phyloP scores from a whole-genome alignment of 441 rosid genomes.

The Populus hybrid region DNA sequence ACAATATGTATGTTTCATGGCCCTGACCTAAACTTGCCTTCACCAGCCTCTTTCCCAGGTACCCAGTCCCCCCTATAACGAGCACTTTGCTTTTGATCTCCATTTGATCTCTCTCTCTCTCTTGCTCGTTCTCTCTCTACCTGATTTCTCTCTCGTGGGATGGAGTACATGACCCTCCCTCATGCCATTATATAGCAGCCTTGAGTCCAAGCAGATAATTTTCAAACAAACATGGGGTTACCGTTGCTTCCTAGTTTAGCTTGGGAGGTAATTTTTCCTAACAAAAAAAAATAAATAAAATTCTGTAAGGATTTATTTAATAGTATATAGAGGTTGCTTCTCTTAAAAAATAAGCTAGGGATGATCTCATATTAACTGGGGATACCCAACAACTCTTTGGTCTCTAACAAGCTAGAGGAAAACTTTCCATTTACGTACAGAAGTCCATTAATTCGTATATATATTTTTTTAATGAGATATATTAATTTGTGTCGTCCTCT shows the following conservation, averaged over 20 bases:
- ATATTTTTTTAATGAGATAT: no score
- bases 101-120: conserved; percentile 15
- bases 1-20: conserved; percentile 41
- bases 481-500: no score
- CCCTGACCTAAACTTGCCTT: conserved; percentile 48
- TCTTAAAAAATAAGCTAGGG: not conserved
- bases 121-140: not conserved
- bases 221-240: not conserved
- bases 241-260: not conserved
- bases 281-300: no score
- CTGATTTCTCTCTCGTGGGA: not conserved
- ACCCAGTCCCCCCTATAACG: conserved; percentile 51
- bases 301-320: not conserved
- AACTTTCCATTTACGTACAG: not conserved
- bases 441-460: not conserved
- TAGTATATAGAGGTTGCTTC: not conserved
- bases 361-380: not conserved
- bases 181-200: not conserved
- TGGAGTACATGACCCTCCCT: not conserved
- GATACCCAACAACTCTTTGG: not conserved
- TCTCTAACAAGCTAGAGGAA: not conserved
- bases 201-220: not conserved
- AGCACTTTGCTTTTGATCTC: conserved; percentile 43
- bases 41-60: conserved; percentile 54
- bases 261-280: not conserved